Evolutionary conservation across 768 basidiomycete species (phyloP), one percentile per base, ranked within the genome.

Genomic region (Rhizopogon vulgaris): DNA sequence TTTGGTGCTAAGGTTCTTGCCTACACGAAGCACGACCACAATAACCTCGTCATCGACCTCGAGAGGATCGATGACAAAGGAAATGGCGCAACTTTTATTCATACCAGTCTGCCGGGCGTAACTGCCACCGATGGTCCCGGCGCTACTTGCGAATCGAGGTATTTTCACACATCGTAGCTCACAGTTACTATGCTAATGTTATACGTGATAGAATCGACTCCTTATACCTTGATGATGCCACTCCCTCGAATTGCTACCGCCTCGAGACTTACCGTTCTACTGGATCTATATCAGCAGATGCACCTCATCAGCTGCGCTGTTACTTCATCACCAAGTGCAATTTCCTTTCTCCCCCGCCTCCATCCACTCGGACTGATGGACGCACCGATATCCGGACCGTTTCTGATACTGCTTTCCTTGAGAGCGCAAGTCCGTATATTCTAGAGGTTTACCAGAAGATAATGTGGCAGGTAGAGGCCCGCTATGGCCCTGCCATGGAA

Each of bases 1-100:
- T 99, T 93, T 67, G 93, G 91, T 22, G 94, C 94, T 54, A 99
- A 99, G 71, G 84, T 91, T 48, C 76, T 92, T 60, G 90, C 92
- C 0, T 97, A 85, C 74, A 94, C 94, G 49, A 91, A 94, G 64
- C 94, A 95, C 65, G 93, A 95, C 59, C 90, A 88, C 2, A 80
- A 73, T 60, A 81, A 86, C 61, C 86, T 99, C 40, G 87, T 93
- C 56, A 97, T 99, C 63, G 94, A 98, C 69, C 85, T 99, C 58
- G 94, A 96, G 73, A 87, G 85, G 63, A 84, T 96, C 63, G 87
- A 90, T 60, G 81, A 85, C 53, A 78, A 83, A 25, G 86, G 84
- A 28, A 82, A 81, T 58, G 85, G 93, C 55, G 90, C 95, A n/a
- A 91, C 92, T 0, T 97, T 94, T 71, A 96, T 97, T 58, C 92